Evolutionary conservation across 257 asterid genomes (phyloP).

Genomic region (Phtheirospermum japonicum): DNA sequence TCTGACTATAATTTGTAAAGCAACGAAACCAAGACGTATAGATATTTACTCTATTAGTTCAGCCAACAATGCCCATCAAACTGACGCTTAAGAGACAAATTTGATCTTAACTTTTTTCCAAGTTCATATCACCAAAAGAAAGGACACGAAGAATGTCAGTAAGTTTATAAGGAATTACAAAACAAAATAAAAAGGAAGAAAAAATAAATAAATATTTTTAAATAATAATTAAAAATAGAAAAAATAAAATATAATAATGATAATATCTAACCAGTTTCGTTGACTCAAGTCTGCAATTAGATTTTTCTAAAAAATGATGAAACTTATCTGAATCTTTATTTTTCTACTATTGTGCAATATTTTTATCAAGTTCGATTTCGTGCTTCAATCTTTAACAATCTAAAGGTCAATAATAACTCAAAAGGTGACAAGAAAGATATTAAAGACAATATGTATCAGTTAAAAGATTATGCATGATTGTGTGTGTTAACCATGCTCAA

Average conservation of each 20-base stretch:
- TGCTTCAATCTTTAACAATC: conserved; percentile 45
- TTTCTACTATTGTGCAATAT: no score
- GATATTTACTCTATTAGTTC: conserved; percentile 78
- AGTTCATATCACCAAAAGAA: conserved; percentile 46
- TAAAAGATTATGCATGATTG: no score
- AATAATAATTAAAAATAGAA: no score
- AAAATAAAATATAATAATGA: no score
- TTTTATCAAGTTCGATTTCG: conserved; percentile 46
- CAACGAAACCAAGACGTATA: conserved; percentile 24
- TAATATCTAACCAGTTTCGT: conserved; percentile 50
- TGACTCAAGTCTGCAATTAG: conserved; percentile 42
- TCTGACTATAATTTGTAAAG: conserved; percentile 14
- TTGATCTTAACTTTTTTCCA: conserved; percentile 50
- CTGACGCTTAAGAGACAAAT: conserved; percentile 54
- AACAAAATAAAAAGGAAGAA: no score
- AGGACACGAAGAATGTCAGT: conserved; percentile 1
- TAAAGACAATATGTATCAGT: no score
- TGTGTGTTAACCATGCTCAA: no score
- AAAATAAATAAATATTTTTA: no score
- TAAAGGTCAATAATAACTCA: no score
- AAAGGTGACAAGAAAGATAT: no score
- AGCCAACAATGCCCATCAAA: conserved; percentile 64
- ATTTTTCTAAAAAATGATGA: conserved; percentile 34
- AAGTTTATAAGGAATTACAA: not conserved
- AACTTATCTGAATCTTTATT: conserved; percentile 30